phyloP scores from a whole-genome alignment of 139 green algal genomes.

The Chlamydomonas eustigma region DNA sequence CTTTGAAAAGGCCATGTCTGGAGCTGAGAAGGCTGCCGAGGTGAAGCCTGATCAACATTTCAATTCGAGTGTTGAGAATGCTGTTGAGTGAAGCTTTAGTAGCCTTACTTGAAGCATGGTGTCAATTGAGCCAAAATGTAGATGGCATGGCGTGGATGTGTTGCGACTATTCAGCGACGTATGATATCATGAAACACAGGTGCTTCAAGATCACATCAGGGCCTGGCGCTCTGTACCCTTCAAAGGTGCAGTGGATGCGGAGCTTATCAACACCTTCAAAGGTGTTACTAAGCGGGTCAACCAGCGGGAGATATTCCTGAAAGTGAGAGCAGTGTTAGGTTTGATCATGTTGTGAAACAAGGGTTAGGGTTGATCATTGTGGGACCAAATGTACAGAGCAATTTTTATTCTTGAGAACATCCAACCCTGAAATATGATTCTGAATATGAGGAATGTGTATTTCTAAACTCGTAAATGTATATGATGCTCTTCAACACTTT shows the following conservation, averaged over 20 bases:
- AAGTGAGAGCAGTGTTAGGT: not conserved
- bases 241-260: not conserved
- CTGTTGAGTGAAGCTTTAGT: too few relatives aligned
- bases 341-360: too few relatives aligned
- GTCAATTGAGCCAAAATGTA: not conserved
- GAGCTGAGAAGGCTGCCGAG: not conserved
- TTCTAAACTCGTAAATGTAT: too few relatives aligned
- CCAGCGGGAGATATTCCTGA: not conserved
- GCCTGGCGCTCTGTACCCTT: not conserved
- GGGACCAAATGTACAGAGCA: too few relatives aligned
- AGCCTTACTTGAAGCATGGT: too few relatives aligned
- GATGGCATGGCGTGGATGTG: not conserved
- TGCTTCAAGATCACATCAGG: not conserved
- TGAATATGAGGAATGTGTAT: too few relatives aligned
- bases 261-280: not conserved
- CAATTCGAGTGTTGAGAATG: too few relatives aligned
- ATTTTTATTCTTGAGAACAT: too few relatives aligned
- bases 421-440: too few relatives aligned
- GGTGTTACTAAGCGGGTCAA: not conserved
- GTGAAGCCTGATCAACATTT: too few relatives aligned
- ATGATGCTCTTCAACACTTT: too few relatives aligned
- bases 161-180: not conserved
- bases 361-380: too few relatives aligned
- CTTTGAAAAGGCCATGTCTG: not conserved
- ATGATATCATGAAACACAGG: not conserved